Evolutionary conservation across 176 grass and related monocot genomes (phyloP), one percentile per base, ranked within the genome.

Genomic region (Ananas comosus): DNA sequence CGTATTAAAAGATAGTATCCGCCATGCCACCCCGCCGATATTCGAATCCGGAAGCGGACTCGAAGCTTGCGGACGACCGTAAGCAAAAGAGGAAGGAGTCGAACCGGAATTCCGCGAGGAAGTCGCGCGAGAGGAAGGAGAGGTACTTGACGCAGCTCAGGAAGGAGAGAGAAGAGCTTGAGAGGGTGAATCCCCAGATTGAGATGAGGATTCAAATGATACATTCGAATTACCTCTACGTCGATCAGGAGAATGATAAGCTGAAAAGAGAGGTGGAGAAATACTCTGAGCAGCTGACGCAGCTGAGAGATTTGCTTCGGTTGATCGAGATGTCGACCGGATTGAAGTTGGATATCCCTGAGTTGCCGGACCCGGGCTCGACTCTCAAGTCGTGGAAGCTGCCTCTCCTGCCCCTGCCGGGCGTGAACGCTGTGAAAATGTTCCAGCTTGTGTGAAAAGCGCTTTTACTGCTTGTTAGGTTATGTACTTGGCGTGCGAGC

Each of bases 51-150:
- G 85, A 91, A 18, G 87, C 66, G 70, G 75, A 78, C 10, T 28
- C 66, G 2, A 64, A 18, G 53, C 11, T 64, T 10, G 52, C 53
- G 21, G 85, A 92, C 67, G 82, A 88, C 61, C 77, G 82, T 25
- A 92, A 92, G 85, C 73, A 82, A 23, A 92, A 88, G 85, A 80
- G 89, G 82, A 92, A 88, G 89, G 77, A 88, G 13, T 92, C 89
- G 16, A 92, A 92, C 70, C 73, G 89, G 80, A 85, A 92, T 70
- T 88, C 89, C 17, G 89, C 89, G 3, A 73, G 80, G 48, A 83
- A 85, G 0, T 88, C 89, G 0, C 83, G 89, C 48, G 81, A 78
- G 64, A 72, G 63, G 63, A 92, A 92, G 85, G 85, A 92, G 80
- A 82, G 88, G 85, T 54, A 72, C 1, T 63, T 92, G 76, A 82